Evolutionary conservation across 225 moss, liverwort and hornwort species (phyloP), one percentile per base, ranked within the genome.

Genomic region (Takakia lepidozioides): DNA sequence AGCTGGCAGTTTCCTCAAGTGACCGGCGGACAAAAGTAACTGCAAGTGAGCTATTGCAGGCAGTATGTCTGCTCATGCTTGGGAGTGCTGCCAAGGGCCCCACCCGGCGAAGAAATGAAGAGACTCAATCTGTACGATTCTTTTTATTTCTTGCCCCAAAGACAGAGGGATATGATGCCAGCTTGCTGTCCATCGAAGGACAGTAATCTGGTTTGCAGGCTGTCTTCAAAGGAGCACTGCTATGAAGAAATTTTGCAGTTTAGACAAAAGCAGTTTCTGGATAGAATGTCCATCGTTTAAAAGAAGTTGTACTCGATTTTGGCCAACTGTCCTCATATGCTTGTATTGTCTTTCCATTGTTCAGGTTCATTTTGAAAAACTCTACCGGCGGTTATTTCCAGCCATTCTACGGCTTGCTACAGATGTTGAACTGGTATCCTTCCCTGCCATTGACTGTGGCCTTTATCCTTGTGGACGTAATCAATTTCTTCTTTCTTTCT

Each of bases 1-100:
- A 93, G 72, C 65, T 93, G 59, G 83, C 85, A 34, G 58, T 88
- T 19, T 88, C 78, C 18, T 93, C 93, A 38, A 93, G 86, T 70
- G 93, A 88, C 38, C 68, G 93, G 24, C 71, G 83, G 32, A 79
- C 74, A 36, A 93, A 93, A 81, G 88, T 93, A 34, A 70, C 76
- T 26, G 93, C 88, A 27, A 83, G 81, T 70, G 93, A 93, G 63
- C 88, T 93, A 56, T 66, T 93, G 49, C 93, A 93, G 44, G 93
- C 85, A 51, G 60, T 93, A 56, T 93, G 88, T 57, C 68, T 88
- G 63, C 72, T 93, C 51, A 93, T 93, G 93, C 83, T 93, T 44
- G 93, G 93, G 56, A 93, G 75, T 68, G 79, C 86, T 56, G 88
- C 93, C 19, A 93, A 93, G 68, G 93, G 93, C 64, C 93, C 93